A percentile compares a stretch with the other conserved stretches of the same genome.
These are phyloP conservation scores for Clonostachys rhizophaga DNA, from an alignment of 2,329 filamentous ascomycete genomes.

Conservation along the genomic window DNA sequence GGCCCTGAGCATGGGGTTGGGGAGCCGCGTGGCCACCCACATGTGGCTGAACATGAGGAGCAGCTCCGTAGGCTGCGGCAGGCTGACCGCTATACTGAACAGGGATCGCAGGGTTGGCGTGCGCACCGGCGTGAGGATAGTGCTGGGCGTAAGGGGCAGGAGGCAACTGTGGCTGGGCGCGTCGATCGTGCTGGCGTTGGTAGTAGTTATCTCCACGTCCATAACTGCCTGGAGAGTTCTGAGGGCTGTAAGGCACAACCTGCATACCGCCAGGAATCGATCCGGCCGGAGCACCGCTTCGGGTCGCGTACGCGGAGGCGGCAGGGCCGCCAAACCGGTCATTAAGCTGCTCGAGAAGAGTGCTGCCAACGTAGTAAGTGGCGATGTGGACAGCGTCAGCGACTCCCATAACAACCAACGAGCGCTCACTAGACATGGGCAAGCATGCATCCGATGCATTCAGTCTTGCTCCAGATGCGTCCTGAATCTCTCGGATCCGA, in stretches of 20 bases:
- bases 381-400: conserved; percentile 98
- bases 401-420: conserved; percentile 95
- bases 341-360: conserved; percentile 94
- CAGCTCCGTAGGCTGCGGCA: conserved; percentile 66
- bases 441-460: conserved; percentile 96
- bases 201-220: conserved; percentile 83
- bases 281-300: conserved; percentile 87
- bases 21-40: conserved; percentile 55
- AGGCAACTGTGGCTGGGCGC: conserved; percentile 13
- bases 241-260: conserved; percentile 95
- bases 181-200: conserved; percentile 67
- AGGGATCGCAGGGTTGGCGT: conserved; percentile 57
- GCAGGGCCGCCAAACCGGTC: conserved; percentile 94
- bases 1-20: conserved; percentile 58
- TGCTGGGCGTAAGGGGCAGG: conserved; percentile 73
- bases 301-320: conserved; percentile 95
- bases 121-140: conserved; percentile 56
- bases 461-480: conserved; percentile 90
- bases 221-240: conserved; percentile 88
- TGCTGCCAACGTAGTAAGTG: conserved; percentile 97
- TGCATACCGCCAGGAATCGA: conserved; percentile 97
- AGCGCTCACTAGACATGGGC: conserved; percentile 91
- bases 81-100: conserved; percentile 79
- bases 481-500: conserved; percentile 96
- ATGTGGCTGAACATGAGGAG: conserved; percentile 71